phyloP scores from a whole-genome alignment of 2,329 filamentous ascomycete species.

The Zymoseptoria crescenta region DNA sequence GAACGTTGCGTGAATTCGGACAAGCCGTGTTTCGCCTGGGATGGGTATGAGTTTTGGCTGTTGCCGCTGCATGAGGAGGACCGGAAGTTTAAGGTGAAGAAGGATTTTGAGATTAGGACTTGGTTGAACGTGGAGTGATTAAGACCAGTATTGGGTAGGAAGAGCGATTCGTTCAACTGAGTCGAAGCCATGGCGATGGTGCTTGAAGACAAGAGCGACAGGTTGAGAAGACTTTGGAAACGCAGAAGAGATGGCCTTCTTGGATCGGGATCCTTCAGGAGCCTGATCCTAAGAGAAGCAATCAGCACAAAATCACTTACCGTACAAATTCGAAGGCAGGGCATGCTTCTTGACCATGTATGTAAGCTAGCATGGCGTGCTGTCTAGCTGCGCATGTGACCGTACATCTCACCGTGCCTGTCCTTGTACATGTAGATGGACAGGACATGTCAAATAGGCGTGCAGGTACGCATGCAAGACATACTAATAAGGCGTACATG shows the following conservation, averaged over 20 bases:
- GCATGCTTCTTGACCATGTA: no score
- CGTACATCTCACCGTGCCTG: no score
- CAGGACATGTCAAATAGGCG: background rate
- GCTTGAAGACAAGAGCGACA: background rate
- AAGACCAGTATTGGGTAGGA: background rate
- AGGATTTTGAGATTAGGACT: slow-evolving; percentile 18
- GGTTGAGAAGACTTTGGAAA: background rate
- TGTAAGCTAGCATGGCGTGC: background rate
- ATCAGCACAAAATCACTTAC: no score
- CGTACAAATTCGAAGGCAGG: no score
- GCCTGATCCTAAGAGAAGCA: no score
- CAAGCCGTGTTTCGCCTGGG: slow-evolving; percentile 19
- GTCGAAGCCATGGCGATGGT: background rate
- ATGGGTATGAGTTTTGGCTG: slow-evolving; percentile 19
- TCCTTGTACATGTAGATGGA: no score
- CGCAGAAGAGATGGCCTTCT: background rate
- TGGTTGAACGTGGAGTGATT: slow-evolving; percentile 20
- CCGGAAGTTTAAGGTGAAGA: slow-evolving; percentile 12
- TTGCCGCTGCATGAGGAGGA: slow-evolving; percentile 23
- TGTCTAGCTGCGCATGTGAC: background rate
- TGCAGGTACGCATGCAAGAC: no score
- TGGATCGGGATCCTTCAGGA: background rate
- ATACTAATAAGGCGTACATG: no score
- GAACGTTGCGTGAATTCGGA: slow-evolving; percentile 16
- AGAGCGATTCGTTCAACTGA: background rate